Evolutionary conservation across 768 basidiomycete genomes (phyloP).

Genomic region (Tricholoma furcatifolium): DNA sequence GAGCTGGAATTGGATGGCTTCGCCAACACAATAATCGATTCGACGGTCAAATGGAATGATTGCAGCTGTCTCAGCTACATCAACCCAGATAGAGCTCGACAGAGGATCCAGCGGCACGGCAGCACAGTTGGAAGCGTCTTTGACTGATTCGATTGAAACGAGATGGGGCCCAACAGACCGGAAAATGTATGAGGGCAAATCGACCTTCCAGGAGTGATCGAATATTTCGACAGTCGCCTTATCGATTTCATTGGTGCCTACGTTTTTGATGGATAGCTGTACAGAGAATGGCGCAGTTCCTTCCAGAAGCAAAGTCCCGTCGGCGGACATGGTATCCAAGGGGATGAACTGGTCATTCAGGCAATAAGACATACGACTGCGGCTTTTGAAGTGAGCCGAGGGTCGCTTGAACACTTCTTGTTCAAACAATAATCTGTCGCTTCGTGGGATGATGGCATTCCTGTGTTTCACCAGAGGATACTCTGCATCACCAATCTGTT

Average conservation of each 20-base stretch:
- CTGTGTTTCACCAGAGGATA: slow-evolving; percentile 76
- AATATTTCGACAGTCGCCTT: slow-evolving; percentile 51
- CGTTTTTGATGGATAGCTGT: slow-evolving; percentile 70
- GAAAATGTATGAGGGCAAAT: slow-evolving; percentile 70
- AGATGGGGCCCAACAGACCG: slow-evolving; percentile 79
- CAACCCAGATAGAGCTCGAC: slow-evolving; percentile 70
- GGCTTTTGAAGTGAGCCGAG: slow-evolving; percentile 72
- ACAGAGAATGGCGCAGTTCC: slow-evolving; percentile 88
- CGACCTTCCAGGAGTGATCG: slow-evolving; percentile 64
- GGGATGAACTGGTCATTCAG: slow-evolving; percentile 65
- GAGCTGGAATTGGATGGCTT: slow-evolving; percentile 86
- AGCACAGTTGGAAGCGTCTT: slow-evolving; percentile 81
- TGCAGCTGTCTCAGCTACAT: slow-evolving; percentile 95
- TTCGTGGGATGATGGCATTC: slow-evolving; percentile 61
- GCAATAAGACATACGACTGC: slow-evolving; percentile 70
- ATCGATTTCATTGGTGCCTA: slow-evolving; percentile 67
- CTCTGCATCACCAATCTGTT: slow-evolving; percentile 82
- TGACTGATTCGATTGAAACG: slow-evolving; percentile 73
- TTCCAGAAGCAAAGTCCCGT: slow-evolving; percentile 67
- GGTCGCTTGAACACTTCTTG: slow-evolving; percentile 85
- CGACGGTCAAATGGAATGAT: slow-evolving; percentile 82
- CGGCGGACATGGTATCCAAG: slow-evolving; percentile 47
- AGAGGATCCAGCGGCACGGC: slow-evolving; percentile 65
- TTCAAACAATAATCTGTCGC: slow-evolving; percentile 72
- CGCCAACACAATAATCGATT: slow-evolving; percentile 87